Base-by-base conservation (phyloP, 768 basidiomycete species). In the Peribolospora baueri region DNA sequence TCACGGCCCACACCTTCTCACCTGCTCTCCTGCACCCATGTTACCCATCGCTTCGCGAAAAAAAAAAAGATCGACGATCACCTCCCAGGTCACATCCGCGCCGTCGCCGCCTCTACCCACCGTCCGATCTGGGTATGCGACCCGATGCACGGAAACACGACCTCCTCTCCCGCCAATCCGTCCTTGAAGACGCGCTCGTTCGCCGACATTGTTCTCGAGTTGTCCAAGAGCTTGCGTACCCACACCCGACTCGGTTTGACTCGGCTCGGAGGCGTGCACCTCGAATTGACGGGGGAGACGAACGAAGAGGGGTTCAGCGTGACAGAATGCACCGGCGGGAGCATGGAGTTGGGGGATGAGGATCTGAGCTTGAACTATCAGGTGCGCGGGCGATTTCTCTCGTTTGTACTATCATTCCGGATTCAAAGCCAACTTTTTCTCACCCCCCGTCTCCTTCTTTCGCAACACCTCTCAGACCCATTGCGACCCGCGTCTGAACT, bases 101-200 rank as follows among this genome's bases (percentile, higher is more conserved):
- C 78, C 6, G 90, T 98, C 11, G 79, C 82, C 63, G 59, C 68
- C 51, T 80, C 85, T 2, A 76, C 75, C 0, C 88, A 97, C 65
- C 82, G 51, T 54, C 4, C 14, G 47, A 76, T 80, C 7, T 97
- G 90, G 87, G 75, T 90, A 51, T 90, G 84, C 63, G 93, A 97
- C 68, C 88, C 90, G 3, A 97, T 97, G 91, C 91, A 97, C 62
- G 91, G 90, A 70, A 93, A 95, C 70, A 95, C 90, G 2, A 75
- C 80, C 54, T 83, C 83, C 1, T 84, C 86, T 5, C 70, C 74
- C 38, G 75, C 73, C 0, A 84, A 65, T 48, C 63, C 66, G 2
- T 63, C 84, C 10, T 74, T 87, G 58, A 98, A 95, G 68, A 95
- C 90, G 0, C 77, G 87, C 7, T 74, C 87, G 66, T 93, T 91